Base-by-base conservation (phyloP, 345 rosid genomes). In the Sonneratia caseolaris region DNA sequence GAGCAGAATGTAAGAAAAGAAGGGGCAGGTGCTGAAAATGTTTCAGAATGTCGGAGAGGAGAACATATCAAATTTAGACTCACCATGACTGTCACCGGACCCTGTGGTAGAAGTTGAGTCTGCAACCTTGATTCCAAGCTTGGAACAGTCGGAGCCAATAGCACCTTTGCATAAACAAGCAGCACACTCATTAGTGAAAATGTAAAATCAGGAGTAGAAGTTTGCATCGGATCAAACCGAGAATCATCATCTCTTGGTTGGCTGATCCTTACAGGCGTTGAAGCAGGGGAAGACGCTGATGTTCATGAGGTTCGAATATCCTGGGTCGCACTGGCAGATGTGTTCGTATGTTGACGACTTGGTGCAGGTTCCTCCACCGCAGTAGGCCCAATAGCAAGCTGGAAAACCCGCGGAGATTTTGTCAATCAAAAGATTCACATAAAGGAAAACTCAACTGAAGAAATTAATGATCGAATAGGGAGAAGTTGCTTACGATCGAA, bases 141-240 rank as follows among this genome's bases (percentile, higher is more conserved):
- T 80, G 19, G 80, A 64, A 47, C 89, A 85, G 73, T 87, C 91
- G 16, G 81, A 77, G 55, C 91, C 85, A 24, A 85, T 62, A 0
- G 89, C 76, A 75, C 89, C 91, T 87, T 73, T 36, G 45, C 47
- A 77, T 51, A 48, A 64, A 21, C 62, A 68, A 48, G 14, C 64
- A 64, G 24, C 13, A 37, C 22, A 61, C 36, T 32, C 6, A 4
- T 62, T 32, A 62, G 66, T 11, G 38, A 35, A 62, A 27, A 36
- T 35, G 66, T 11, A 37, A 32, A 38, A 56, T 7, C 24, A 3
- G 57, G 49, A 70, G 14, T 16, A 10, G 27, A 59, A 51, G 16
- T 19, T 59, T 42, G 18, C 43, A 3, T 64, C 37, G 70, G 55
- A 68, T 74, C 42, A 59, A 11, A 36, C 21, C 37, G 2, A 3